Evolutionary conservation across 495 filamentous ascomycete species (phyloP).

Genomic region (Ramalina intermedia): DNA sequence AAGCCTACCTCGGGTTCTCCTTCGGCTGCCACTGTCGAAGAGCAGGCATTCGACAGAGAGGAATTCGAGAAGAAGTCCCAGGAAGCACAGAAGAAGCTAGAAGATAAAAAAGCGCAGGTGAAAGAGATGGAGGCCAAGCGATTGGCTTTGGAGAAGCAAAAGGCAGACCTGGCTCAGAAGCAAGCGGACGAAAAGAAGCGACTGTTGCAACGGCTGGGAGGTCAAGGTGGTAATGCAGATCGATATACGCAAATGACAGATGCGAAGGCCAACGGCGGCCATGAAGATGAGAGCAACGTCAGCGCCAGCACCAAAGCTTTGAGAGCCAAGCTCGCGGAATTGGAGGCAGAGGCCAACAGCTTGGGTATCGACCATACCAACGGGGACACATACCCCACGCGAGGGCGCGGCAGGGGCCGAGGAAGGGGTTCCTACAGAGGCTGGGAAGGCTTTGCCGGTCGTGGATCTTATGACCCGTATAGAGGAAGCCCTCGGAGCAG

Average conservation of each 20-base stretch:
- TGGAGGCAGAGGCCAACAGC: slow-evolving; percentile 74
- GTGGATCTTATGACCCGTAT: slow-evolving; percentile 17
- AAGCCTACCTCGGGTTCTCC: slow-evolving; percentile 14
- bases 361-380: slow-evolving; percentile 55
- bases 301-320: slow-evolving; percentile 50
- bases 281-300: slow-evolving; percentile 26
- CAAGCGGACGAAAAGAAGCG: slow-evolving; percentile 64
- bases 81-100: slow-evolving; percentile 64
- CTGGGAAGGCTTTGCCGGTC: slow-evolving; percentile 24
- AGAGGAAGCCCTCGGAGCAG: slow-evolving; percentile 35
- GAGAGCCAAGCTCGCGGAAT: slow-evolving; percentile 60
- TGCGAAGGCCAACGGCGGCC: slow-evolving; percentile 16
- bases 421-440: slow-evolving; percentile 28
- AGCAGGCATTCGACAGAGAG: slow-evolving; percentile 55
- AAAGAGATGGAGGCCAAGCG: slow-evolving; percentile 59
- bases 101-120: slow-evolving; percentile 61
- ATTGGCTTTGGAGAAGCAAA: slow-evolving; percentile 59
- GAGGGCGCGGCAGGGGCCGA: slow-evolving; percentile 21
- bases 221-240: slow-evolving; percentile 20
- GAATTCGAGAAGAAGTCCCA: slow-evolving; percentile 63
- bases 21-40: slow-evolving; percentile 20
- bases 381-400: slow-evolving; percentile 12
- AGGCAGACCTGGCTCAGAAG: slow-evolving; percentile 58
- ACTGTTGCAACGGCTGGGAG: slow-evolving; percentile 47
- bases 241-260: slow-evolving; percentile 12